A percentile compares a stretch with the other conserved stretches of the same genome.
These are phyloP conservation scores for Bimuria novae-zelandiae DNA, from an alignment of 2,329 filamentous ascomycete genomes.

Conservation along the genomic window DNA sequence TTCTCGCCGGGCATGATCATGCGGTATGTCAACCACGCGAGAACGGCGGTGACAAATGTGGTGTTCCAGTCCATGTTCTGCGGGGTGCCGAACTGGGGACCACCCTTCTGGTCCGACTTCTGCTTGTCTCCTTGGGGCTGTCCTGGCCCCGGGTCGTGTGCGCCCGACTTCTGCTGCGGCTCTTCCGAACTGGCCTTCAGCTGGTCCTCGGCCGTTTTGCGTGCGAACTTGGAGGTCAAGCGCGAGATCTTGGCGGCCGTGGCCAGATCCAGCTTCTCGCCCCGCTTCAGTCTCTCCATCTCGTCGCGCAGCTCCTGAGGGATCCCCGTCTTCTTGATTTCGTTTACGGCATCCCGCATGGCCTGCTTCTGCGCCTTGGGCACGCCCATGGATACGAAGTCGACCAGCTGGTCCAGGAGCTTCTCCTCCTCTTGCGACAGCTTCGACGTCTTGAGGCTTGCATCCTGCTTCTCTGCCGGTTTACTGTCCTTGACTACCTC, in stretches of 20 bases:
- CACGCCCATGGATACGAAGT: conserved; percentile 61
- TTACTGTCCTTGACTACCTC: conserved; percentile 30
- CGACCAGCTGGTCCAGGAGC: conserved; percentile 62
- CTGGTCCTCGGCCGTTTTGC: conserved; percentile 52
- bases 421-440: conserved; percentile 62
- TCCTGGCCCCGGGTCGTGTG: conserved; percentile 51
- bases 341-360: conserved; percentile 64
- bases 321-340: conserved; percentile 70
- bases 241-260: conserved; percentile 65
- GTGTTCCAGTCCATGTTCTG: conserved; percentile 58
- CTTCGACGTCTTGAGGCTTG: conserved; percentile 45
- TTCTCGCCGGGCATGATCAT: conserved; percentile 69
- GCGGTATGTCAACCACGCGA: conserved; percentile 63
- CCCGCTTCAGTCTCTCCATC: conserved; percentile 59
- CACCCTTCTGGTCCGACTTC: conserved; percentile 22
- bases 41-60: conserved; percentile 61
- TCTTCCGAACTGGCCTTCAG: conserved; percentile 33
- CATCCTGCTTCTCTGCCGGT: conserved; percentile 43
- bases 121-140: conserved; percentile 32
- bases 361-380: conserved; percentile 65
- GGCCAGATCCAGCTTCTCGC: conserved; percentile 55
- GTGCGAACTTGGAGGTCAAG: conserved; percentile 61
- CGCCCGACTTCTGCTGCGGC: conserved; percentile 50
- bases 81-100: conserved; percentile 13
- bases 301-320: conserved; percentile 70